phyloP scores from a whole-genome alignment of 2,329 filamentous ascomycete genomes.

The Colletotrichum sp. region DNA sequence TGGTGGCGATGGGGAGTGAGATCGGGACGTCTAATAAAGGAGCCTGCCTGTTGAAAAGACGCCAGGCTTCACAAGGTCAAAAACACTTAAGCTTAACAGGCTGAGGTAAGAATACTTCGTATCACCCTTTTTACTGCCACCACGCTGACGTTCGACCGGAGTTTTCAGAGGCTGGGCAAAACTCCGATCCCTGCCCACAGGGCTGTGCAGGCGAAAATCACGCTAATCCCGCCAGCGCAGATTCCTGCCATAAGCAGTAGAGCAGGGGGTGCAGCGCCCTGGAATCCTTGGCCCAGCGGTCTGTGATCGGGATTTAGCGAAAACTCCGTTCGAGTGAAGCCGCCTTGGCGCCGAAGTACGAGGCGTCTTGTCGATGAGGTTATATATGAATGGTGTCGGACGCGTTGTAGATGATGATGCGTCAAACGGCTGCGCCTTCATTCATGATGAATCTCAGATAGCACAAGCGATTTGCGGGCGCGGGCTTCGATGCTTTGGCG shows the following conservation, averaged over 20 bases:
- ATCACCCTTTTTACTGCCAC: background rate
- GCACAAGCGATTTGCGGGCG: background rate
- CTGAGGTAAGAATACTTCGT: background rate
- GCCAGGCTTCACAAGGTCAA: accelerated
- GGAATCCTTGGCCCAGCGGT: background rate
- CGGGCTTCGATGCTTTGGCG: background rate
- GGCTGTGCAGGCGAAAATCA: background rate
- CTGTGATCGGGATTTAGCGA: background rate
- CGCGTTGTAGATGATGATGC: background rate
- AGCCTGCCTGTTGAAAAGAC: background rate
- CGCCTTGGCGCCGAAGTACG: background rate
- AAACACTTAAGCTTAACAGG: background rate
- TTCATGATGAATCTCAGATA: background rate
- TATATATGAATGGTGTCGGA: background rate
- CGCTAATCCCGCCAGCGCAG: background rate
- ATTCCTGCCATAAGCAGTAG: background rate
- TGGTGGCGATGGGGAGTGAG: accelerated
- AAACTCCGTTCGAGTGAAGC: background rate
- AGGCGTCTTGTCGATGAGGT: background rate
- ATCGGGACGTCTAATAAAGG: background rate
- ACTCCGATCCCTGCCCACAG: background rate
- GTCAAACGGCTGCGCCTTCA: background rate
- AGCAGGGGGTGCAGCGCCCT: background rate
- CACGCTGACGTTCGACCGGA: background rate
- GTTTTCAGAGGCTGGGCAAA: background rate